Base-by-base conservation (phyloP, 2,329 filamentous ascomycete genomes). In the Pyricularia sp. region DNA sequence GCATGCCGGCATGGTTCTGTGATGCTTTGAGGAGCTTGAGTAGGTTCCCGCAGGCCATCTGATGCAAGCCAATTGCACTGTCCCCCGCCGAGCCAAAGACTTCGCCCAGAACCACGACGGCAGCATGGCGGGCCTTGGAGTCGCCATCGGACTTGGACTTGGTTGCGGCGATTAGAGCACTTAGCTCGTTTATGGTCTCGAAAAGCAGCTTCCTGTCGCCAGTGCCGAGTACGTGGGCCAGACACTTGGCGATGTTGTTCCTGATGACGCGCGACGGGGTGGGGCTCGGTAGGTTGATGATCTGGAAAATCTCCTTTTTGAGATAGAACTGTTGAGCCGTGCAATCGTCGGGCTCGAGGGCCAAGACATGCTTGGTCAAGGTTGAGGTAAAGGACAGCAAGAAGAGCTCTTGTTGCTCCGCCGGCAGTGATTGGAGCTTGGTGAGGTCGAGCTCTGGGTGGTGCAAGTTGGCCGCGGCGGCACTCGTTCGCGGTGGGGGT, bases 361-460 rank as follows among this genome's bases (percentile, higher is more conserved):
- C 79, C 64, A 87, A 82, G 60, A 96, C 89, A 81, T 97, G 90
- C 70, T 88, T 89, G 68, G 87, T 88, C 65, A 99, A 82, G 67
- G 89, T 86, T 31, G 92, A 89, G 44, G 93, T 89, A 73, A 96
- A 97, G 30, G 88, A 96, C 66, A 99, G 82, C 68, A 99, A 84
- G 75, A 94, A 96, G 13, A 99, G 85, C 72, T 97, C 93, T 77
- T 99, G 94, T 75, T 99, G 94, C 78, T 99, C 94, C 64, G 90
- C 86, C 59, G 93, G 91, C 61, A 97, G 85, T 64, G 90, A 84
- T 76, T 96, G 89, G 62, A 99, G 87, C 81, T 96, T 96, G 71
- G 87, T 79, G 70, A 96, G 79, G 74, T 99, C 93, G 75, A 99
- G 89, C 80, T 96, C 90, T 63, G 88, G 88, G 33, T 64, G 30